Evolutionary conservation across 164 flowering plant genomes (phyloP), one percentile per base, ranked within the genome.

Genomic region (Hamamelis virginiana): DNA sequence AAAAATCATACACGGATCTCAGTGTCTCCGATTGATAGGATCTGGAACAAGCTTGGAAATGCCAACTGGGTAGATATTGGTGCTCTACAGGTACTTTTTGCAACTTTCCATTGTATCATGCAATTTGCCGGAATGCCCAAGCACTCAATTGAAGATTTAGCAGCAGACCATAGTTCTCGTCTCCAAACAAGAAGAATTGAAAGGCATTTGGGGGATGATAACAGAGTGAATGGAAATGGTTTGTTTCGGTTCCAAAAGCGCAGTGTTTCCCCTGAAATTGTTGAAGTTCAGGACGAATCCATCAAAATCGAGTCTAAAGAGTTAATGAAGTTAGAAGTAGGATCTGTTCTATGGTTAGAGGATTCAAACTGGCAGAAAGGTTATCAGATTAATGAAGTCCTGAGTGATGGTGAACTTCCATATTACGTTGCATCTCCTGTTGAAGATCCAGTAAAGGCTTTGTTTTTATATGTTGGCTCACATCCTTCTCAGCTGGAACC

Each of bases 1-100:
- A 82, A 66, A 72, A 72, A 63, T 12, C 89, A 90, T 80, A 80
- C 88, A 14, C 76, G 66, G 45, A 65, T 94, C 64, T 22, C 83
- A 3, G 86, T 91, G 41, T 87, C 98, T 52, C 88, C 91, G 0
- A 71, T 89, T 59, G 92, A 90, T 69, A 82, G 88, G 65, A 83
- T 94, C 45, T 94, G 98, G 97, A 94, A 90, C 84, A 89, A 91
- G 80, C 91, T 94, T 61, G 98, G 98, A 63, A 94, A 90, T 86
- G 97, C 94, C 63, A 91, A 91, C 65, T 94, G 98, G 98, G 85
- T 91, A 64, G 98, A 94, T 75, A 72, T 91, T 50, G 98, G 94
- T 25, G 81, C 91, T 65, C 75, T 91, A 1, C 97, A 89, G 76
- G 72, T 81, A 38, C 88, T 91, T 62, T 80, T 89, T 38, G 98